These are phyloP conservation scores for Chytriomyces confervae DNA, from an alignment of 192 early-diverging fungal genomes.

Conservation along the genomic window DNA sequence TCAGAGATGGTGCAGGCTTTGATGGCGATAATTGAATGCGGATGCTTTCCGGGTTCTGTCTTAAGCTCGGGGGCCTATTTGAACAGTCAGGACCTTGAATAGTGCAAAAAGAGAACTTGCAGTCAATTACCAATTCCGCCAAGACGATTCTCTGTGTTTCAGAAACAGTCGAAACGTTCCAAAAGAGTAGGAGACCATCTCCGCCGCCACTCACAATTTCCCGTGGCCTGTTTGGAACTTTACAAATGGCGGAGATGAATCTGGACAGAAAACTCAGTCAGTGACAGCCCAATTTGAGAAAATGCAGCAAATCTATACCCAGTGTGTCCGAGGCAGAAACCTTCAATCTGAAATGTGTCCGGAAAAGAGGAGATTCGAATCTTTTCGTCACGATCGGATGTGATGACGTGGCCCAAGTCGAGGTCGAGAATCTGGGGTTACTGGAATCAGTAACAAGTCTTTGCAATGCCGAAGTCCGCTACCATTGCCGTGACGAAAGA, in stretches of 20 bases:
- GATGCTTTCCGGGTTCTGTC: not conserved
- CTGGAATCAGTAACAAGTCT: not conserved
- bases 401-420: slow-evolving; percentile 75
- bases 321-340: slow-evolving; percentile 90
- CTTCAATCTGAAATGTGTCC: slow-evolving; percentile 85
- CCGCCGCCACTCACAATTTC: slow-evolving; percentile 82
- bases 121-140: slow-evolving; percentile 31
- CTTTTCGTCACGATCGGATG: slow-evolving; percentile 97
- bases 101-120: not conserved
- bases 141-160: slow-evolving; percentile 74
- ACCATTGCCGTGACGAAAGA: slow-evolving; percentile 92
- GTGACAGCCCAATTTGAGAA: not conserved
- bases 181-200: slow-evolving; percentile 77
- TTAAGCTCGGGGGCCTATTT: not conserved
- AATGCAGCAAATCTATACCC: slow-evolving; percentile 57
- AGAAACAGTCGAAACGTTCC: slow-evolving; percentile 70
- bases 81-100: not conserved
- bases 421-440: slow-evolving; percentile 57
- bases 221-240: slow-evolving; percentile 36
- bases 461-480: slow-evolving; percentile 16
- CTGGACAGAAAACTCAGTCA: slow-evolving; percentile 72
- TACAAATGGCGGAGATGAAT: slow-evolving; percentile 65
- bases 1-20: slow-evolving; percentile 3
- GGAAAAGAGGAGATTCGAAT: slow-evolving; percentile 93
- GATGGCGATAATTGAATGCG: slow-evolving; percentile 18